phyloP scores from a whole-genome alignment of 208 protist species.

The Porcisia deanei region DNA sequence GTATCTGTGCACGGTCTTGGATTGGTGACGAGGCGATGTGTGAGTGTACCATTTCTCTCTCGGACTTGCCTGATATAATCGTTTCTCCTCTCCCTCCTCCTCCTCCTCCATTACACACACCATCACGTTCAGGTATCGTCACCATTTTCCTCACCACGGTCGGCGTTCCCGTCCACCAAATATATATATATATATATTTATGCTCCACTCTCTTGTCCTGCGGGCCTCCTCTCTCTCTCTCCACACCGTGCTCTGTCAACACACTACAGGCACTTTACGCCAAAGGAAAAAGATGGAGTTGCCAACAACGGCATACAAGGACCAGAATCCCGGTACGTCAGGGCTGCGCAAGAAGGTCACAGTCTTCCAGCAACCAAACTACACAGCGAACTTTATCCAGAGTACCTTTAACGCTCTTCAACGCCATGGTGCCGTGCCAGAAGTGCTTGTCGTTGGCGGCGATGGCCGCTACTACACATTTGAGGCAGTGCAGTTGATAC shows the following conservation, averaged over 20 bases:
- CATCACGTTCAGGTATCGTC: constrained; percentile 1
- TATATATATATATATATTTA: too few species aligned
- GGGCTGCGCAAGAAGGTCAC: constrained; percentile 96
- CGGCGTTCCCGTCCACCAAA: too few species aligned
- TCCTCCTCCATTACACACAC: neutral
- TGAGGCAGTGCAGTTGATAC: constrained; percentile 94
- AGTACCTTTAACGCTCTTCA: constrained; percentile 92
- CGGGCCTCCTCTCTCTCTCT: neutral
- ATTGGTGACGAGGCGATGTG: neutral
- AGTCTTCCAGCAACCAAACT: constrained; percentile 92
- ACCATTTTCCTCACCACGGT: neutral
- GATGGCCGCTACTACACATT: constrained; percentile 96
- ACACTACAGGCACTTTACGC: neutral
- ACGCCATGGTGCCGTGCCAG: constrained; percentile 43
- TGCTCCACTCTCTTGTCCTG: neutral
- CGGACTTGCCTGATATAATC: neutral
- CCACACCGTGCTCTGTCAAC: neutral
- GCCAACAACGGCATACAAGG: constrained; percentile 63
- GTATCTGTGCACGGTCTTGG: neutral
- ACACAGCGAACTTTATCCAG: constrained; percentile 98
- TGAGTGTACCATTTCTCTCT: neutral
- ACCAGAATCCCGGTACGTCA: constrained; percentile 96
- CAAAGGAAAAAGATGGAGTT: constrained; percentile 23
- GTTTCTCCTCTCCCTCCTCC: neutral
- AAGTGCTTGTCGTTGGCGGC: constrained; percentile 94